These are phyloP conservation scores for Pelargonium fulgidum DNA, from an alignment of 441 rosid genomes.

Conservation along the genomic window DNA sequence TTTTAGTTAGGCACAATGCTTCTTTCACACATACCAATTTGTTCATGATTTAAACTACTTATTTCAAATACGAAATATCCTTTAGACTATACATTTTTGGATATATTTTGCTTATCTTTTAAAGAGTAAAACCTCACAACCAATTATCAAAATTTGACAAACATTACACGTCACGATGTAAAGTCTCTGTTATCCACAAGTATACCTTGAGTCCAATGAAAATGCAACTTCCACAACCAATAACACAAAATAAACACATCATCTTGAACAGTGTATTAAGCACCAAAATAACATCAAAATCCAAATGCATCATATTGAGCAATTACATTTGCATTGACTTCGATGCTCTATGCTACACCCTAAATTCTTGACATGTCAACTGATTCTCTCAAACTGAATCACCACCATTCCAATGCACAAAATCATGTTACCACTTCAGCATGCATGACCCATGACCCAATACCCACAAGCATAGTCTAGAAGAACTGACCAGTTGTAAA, in stretches of 20 bases:
- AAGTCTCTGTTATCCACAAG: neutral
- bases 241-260: neutral
- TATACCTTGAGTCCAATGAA: neutral
- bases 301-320: conserved; percentile 2
- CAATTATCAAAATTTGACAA: neutral
- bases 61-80: neutral
- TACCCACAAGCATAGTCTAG: neutral
- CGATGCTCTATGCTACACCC: neutral
- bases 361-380: neutral
- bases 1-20: neutral
- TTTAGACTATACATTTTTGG: neutral
- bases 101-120: neutral
- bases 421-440: neutral
- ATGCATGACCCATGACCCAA: neutral
- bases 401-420: conserved; percentile 1
- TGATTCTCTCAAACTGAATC: neutral
- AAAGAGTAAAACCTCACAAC: neutral
- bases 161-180: neutral
- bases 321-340: neutral
- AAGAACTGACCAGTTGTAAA: neutral
- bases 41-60: neutral
- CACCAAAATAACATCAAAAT: neutral
- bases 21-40: neutral
- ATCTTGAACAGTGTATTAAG: neutral
- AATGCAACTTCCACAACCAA: neutral